Evolutionary conservation across 768 basidiomycete genomes (phyloP), one percentile per base, ranked within the genome.

Genomic region (Naganishia randhawae): DNA sequence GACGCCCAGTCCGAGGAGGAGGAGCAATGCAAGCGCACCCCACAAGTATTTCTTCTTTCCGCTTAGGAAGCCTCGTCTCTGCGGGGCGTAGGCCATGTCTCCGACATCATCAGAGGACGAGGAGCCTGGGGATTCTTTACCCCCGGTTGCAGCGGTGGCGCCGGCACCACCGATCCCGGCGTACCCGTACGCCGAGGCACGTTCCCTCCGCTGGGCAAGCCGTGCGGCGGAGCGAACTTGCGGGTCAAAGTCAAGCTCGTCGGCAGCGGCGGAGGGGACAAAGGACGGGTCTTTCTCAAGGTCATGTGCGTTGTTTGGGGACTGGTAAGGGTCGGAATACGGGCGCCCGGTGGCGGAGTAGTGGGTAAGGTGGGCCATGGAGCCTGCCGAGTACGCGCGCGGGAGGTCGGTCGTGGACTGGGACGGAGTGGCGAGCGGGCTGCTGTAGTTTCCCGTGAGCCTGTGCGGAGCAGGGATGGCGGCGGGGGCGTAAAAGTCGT

Each of bases 1-100:
- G 22, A 74, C 73, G 22, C 77, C 54, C 1, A 72, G 89, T 29
- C 83, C 81, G n/a, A 80, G 84, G 39, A 86, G 83, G 55, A 91
- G 76, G 53, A 83, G 77, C 32, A 85, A 67, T 29, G 89, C 72
- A 13, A 75, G 82, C 32, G 81, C 69, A 53, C 87, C 65, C 10
- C 39, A 68, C 68, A 32, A 70, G 63, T 68, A 71, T 50, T 71
- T 74, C 57, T 69, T 71, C 14, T 52, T 53, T 13, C 65, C 37
- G 35, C 33, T 17, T 25, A 17, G 33, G 29, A 55, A 29, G 13
- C 50, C 65, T 29, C 2, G 31, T 17, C n/a, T 37, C 13, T 19
- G 13, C 31, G 32, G 6, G 27, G 17, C 33, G 65, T 37, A 10
- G n/a, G n/a, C n/a, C n/a, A n/a, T n/a, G n/a, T n/a, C n/a, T n/a